phyloP scores from a whole-genome alignment of 352 stramenopile genomes.

The Blastocystis sp. region DNA sequence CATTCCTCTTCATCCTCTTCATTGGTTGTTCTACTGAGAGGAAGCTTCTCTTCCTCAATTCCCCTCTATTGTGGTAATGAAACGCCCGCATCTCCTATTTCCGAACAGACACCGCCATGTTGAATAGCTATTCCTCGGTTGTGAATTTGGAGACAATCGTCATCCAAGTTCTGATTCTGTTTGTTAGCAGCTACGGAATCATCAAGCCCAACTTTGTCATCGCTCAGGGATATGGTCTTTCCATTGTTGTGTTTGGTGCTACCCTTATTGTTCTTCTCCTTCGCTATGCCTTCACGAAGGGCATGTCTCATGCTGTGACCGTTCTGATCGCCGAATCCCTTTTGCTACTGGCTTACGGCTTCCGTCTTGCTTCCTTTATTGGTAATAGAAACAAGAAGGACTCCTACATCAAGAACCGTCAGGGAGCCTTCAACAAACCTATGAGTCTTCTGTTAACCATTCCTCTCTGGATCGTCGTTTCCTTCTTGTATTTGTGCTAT shows the following conservation, averaged over 20 bases:
- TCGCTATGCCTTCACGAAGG: too few relatives aligned
- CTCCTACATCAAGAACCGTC: background rate
- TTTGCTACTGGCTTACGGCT: background rate
- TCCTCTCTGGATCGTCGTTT: background rate
- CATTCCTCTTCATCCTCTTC: too few relatives aligned
- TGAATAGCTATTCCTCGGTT: too few relatives aligned
- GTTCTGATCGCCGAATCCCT: background rate
- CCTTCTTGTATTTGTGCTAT: background rate
- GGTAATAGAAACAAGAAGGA: background rate
- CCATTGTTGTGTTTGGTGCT: background rate
- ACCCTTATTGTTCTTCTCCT: too few relatives aligned
- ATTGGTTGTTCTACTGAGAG: too few relatives aligned
- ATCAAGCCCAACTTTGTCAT: background rate
- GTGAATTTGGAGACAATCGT: too few relatives aligned
- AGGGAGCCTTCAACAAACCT: background rate
- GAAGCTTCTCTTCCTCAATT: too few relatives aligned
- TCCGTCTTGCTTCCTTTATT: constrained; percentile 25
- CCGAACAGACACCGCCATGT: too few relatives aligned
- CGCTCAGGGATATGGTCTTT: background rate
- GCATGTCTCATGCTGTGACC: background rate
- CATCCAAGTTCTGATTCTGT: too few relatives aligned
- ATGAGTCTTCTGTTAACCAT: background rate
- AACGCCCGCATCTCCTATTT: too few relatives aligned
- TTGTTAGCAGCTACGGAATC: background rate
- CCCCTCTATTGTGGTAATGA: too few relatives aligned